Conservation (phyloP, 1,284 basidiomycete genomes). For the Erythrobasidium hasegawianum region DNA sequence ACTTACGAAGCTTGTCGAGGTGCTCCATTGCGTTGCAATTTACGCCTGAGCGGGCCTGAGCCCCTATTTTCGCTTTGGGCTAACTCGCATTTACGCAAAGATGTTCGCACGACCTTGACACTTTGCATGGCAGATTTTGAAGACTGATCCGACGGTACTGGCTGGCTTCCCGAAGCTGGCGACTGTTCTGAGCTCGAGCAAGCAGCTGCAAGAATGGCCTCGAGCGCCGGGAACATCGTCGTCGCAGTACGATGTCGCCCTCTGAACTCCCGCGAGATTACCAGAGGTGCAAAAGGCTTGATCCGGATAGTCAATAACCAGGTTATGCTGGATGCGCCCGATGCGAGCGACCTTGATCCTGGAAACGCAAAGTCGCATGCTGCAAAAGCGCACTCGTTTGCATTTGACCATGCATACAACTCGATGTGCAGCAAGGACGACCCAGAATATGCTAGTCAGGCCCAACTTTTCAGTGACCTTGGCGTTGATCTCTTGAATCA, state of each 20-base stretch:
- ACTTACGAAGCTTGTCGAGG: too few species aligned
- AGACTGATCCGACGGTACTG: too few species aligned
- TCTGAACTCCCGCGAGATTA: constrained; percentile 84
- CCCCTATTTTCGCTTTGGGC: neutral
- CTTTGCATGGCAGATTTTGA: too few species aligned
- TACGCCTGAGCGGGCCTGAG: too few species aligned
- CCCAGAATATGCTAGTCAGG: constrained; percentile 81
- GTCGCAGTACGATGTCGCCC: constrained; percentile 68
- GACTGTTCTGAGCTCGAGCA: too few species aligned
- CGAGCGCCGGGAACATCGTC: constrained; percentile 18
- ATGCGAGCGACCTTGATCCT: constrained; percentile 50
- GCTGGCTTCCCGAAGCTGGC: too few species aligned
- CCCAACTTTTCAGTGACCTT: constrained; percentile 89
- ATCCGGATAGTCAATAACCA: constrained; percentile 73
- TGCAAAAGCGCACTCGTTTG: constrained; percentile 69
- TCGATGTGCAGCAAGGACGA: constrained; percentile 83
- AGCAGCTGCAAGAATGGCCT: constrained; percentile 1
- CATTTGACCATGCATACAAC: constrained; percentile 96
- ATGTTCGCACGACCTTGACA: too few species aligned
- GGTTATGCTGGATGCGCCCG: constrained; percentile 31
- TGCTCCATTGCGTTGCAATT: too few species aligned
- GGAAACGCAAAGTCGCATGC: constrained; percentile 67
- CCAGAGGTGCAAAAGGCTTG: constrained; percentile 82
- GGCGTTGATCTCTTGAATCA: constrained; percentile 93
- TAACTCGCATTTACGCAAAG: too few species aligned